Conservation (phyloP, 2,329 filamentous ascomycete species). For the Leptographium lundbergii region DNA sequence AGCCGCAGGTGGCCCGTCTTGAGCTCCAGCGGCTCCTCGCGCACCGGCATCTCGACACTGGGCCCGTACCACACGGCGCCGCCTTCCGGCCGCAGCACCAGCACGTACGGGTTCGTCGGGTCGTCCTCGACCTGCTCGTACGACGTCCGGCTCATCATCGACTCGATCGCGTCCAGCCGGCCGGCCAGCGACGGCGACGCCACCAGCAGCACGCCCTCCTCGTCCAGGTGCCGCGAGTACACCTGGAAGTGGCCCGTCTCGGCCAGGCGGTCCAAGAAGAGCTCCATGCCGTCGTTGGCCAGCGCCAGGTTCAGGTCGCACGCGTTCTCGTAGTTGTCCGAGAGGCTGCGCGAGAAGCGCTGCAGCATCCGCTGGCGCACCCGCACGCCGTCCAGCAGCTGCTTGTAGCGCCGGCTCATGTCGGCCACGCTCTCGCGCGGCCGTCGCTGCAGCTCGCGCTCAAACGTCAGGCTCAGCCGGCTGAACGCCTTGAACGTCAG, state of each 20-base stretch:
- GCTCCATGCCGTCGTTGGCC: constrained; percentile 49
- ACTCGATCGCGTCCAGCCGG: constrained; percentile 69
- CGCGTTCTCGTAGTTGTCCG: constrained; percentile 89
- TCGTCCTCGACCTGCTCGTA: constrained; percentile 53
- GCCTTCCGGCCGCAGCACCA: constrained; percentile 74
- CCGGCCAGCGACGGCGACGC: constrained; percentile 69
- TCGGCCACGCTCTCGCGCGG: constrained; percentile 73
- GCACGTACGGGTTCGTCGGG: constrained; percentile 65
- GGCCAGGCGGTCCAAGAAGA: constrained; percentile 69
- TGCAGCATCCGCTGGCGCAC: constrained; percentile 94
- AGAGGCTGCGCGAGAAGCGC: constrained; percentile 81
- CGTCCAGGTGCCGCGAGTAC: constrained; percentile 38
- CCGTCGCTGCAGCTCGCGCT: constrained; percentile 74
- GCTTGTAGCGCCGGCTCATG: constrained; percentile 96
- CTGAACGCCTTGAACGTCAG: constrained; percentile 87
- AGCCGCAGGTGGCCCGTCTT: constrained; percentile 77
- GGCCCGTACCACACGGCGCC: constrained; percentile 71
- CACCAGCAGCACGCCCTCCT: constrained; percentile 69
- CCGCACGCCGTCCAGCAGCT: constrained; percentile 86
- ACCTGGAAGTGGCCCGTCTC: constrained; percentile 81
- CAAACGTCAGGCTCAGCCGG: constrained; percentile 80
- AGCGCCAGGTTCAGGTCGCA: constrained; percentile 87
- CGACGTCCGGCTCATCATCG: constrained; percentile 62
- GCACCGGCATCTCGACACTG: constrained; percentile 55
- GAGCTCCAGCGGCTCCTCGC: constrained; percentile 71